Evolutionary conservation across 768 basidiomycete genomes (phyloP).

Genomic region (Suillus discolor): DNA sequence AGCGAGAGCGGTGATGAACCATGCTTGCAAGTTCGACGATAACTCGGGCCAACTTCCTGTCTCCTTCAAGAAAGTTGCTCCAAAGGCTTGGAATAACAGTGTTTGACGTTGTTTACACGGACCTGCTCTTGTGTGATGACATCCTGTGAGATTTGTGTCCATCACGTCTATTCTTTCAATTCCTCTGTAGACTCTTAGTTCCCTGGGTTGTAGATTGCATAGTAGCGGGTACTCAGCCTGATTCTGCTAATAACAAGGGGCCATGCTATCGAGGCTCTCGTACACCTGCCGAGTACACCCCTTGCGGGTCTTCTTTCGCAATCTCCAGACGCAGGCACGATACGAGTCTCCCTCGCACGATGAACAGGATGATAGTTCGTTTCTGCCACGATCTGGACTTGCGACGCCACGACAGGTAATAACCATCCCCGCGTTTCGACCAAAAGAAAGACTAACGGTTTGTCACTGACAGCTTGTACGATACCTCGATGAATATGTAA

Average conservation of each 20-base stretch:
- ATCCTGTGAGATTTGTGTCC: neutral
- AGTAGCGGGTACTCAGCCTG: too few relatives aligned
- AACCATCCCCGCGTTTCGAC: neutral
- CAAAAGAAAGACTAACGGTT: slow-evolving; percentile 14
- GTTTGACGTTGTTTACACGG: neutral
- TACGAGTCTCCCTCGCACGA: slow-evolving; percentile 42
- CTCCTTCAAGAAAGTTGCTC: neutral
- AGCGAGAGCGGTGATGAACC: slow-evolving; percentile 51
- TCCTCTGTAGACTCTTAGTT: neutral
- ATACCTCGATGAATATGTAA: slow-evolving; percentile 86
- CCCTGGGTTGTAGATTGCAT: neutral
- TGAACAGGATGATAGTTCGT: slow-evolving; percentile 34
- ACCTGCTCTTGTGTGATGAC: neutral
- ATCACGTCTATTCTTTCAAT: neutral
- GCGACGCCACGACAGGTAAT: slow-evolving; percentile 62
- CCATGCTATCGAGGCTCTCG: slow-evolving; percentile 25
- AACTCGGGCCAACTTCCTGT: neutral
- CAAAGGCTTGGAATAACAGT: neutral
- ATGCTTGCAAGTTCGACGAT: slow-evolving; percentile 29
- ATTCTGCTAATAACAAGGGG: neutral
- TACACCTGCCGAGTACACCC: slow-evolving; percentile 24
- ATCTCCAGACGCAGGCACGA: slow-evolving; percentile 59
- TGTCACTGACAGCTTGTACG: slow-evolving; percentile 61
- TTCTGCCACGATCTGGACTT: slow-evolving; percentile 45
- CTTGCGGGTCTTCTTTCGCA: slow-evolving; percentile 34